These are phyloP conservation scores for Plasmodium malariae DNA, from an alignment of 169 alveolate genomes.

Conservation along the genomic window DNA sequence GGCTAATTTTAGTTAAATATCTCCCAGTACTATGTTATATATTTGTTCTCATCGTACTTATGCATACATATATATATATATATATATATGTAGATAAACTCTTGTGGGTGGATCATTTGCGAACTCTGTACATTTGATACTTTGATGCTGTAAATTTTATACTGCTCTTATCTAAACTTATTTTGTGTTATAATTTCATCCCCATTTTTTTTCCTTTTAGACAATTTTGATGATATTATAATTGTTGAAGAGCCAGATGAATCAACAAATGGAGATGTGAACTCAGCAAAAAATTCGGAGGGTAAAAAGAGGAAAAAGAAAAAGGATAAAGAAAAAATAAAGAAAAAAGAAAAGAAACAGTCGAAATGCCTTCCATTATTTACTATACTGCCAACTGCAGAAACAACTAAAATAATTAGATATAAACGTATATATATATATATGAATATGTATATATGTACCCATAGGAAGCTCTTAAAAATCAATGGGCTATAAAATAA, in stretches of 20 bases:
- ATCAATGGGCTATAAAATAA: no score
- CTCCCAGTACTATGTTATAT: neutral
- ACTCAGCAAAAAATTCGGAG: neutral
- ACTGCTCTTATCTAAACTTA: neutral
- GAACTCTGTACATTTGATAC: no score
- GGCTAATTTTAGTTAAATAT: neutral
- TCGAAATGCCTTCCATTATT: neutral
- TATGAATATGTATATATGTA: no score
- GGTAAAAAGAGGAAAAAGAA: constrained; percentile 19
- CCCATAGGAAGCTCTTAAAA: no score
- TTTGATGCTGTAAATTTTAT: no score
- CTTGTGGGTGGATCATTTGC: neutral
- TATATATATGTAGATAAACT: neutral
- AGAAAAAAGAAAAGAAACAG: neutral
- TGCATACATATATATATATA: constrained; percentile 1
- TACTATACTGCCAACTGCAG: neutral
- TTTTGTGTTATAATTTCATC: neutral
- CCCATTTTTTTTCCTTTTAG: constrained; percentile 22
- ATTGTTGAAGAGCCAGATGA: constrained; percentile 28
- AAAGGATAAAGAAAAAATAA: no score
- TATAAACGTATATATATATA: neutral
- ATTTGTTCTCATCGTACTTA: neutral
- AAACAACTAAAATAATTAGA: no score
- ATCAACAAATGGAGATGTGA: neutral
- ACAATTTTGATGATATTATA: constrained; percentile 41